Evolutionary conservation across 2,329 filamentous ascomycete species (phyloP), one percentile per base, ranked within the genome.

Genomic region (Calonectria pseudoreteaudii): DNA sequence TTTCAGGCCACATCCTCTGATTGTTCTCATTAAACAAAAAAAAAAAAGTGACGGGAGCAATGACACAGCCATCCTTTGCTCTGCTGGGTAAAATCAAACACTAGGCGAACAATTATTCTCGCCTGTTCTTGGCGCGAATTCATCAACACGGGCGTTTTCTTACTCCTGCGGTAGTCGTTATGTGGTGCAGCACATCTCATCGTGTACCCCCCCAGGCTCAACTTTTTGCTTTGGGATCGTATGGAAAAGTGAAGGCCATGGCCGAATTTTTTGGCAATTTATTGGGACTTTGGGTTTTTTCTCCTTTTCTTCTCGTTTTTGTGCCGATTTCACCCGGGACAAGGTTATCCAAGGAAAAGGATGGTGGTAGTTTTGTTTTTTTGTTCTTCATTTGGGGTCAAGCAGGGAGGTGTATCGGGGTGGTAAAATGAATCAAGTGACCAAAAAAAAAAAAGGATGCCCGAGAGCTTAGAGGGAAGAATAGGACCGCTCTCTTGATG

Each of bases 211-310:
- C 38, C 49, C 28, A 16, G 16, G 50, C 58, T 30, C 28, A 20
- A 31, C 9, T 28, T 70, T 70, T 47, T 64, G 47, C 26, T 47
- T 66, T 36, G 20, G 58, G 60, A 34, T 20, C 28, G n/a, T n/a
- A 41, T 20, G 56, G 56, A 30, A 41, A 41, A 62, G 20, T 28
- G n/a, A 34, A 31, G 36, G 28, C 7, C 7, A 20, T 66, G 41
- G 71, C 72, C 56, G 73, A 36, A 41, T 76, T 74, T 53, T 66
- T 58, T 38, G 36, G 71, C 67, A 73, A 73, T 72, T 65, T 66
- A 70, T 13, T 49, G 65, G 26, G 52, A 26, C 64, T 44, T 67
- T 72, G 52, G 44, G 52, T 52, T 71, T 62, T 44, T 18, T 14
- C 18, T 38, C 3, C 36, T 16, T 41, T 38, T 11, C 36, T 16